These are phyloP conservation scores for Solanum chiquidenum DNA, from an alignment of 257 asterid species.

Conservation along the genomic window DNA sequence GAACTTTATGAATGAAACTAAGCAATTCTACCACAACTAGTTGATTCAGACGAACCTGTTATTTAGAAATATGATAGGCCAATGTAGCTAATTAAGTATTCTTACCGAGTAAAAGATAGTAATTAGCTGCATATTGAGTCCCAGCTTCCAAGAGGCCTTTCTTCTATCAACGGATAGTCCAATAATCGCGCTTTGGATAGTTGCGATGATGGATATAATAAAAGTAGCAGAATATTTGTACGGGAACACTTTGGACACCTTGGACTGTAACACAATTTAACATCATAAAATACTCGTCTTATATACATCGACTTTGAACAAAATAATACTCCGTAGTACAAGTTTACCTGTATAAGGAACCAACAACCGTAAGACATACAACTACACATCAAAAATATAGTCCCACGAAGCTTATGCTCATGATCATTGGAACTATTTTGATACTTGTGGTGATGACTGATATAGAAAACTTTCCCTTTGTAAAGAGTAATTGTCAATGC, in stretches of 20 bases:
- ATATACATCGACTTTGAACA: neutral
- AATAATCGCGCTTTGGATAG: slow-evolving; percentile 23
- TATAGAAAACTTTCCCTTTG: slow-evolving; percentile 31
- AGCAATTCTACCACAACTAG: neutral
- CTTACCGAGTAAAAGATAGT: slow-evolving; percentile 53
- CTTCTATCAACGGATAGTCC: slow-evolving; percentile 38
- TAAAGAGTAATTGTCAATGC: slow-evolving; percentile 33
- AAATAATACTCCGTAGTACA: neutral
- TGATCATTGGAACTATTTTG: neutral
- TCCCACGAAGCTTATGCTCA: slow-evolving; percentile 36
- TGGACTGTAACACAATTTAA: slow-evolving; percentile 19
- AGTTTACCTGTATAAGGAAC: slow-evolving; percentile 50
- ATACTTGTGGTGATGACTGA: neutral
- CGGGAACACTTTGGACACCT: slow-evolving; percentile 33
- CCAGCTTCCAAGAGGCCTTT: slow-evolving; percentile 30
- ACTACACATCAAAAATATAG: slow-evolving; percentile 34
- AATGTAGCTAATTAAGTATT: neutral
- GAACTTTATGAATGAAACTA: neutral
- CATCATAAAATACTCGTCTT: neutral
- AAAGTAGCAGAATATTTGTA: slow-evolving; percentile 34
- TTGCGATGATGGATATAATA: slow-evolving; percentile 26
- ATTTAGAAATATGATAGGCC: no score
- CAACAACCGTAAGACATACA: slow-evolving; percentile 36
- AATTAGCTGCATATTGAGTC: slow-evolving; percentile 43
- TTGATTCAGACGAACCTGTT: neutral